Conservation (phyloP, 495 filamentous ascomycete species). For the Trichoderma asperelloides region DNA sequence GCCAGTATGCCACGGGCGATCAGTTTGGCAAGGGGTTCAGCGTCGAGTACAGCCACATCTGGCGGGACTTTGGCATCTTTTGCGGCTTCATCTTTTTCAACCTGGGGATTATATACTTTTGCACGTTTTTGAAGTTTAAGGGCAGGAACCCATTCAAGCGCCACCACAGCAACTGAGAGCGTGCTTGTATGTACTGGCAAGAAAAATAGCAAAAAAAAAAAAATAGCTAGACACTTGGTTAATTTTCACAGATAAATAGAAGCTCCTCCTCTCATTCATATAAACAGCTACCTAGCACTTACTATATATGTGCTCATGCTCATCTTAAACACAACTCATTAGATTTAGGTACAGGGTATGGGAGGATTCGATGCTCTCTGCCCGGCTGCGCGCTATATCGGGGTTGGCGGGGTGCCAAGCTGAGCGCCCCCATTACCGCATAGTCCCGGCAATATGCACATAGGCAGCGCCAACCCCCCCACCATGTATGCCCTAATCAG, state of each 20-base stretch:
- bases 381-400: too few species aligned
- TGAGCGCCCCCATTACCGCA: background rate
- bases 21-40: constrained; percentile 22
- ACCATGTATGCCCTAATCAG: constrained; percentile 4
- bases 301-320: too few species aligned
- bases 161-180: background rate
- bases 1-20: constrained; percentile 20
- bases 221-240: background rate
- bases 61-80: constrained; percentile 42
- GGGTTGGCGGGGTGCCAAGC: background rate
- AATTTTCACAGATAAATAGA: too few species aligned
- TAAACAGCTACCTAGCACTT: too few species aligned
- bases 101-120: constrained; percentile 39
- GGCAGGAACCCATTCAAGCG: constrained; percentile 21
- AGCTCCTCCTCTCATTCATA: too few species aligned
- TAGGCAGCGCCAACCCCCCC: background rate
- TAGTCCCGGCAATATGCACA: background rate
- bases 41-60: constrained; percentile 23
- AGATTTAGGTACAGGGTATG: too few species aligned
- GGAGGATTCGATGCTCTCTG: too few species aligned
- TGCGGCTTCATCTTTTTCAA: constrained; percentile 49
- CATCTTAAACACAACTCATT: too few species aligned
- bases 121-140: constrained; percentile 32
- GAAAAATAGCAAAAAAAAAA: background rate
- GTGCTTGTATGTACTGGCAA: background rate